Base-by-base conservation (phyloP, 2,329 filamentous ascomycete species). In the Scedosporium dehoogii region DNA sequence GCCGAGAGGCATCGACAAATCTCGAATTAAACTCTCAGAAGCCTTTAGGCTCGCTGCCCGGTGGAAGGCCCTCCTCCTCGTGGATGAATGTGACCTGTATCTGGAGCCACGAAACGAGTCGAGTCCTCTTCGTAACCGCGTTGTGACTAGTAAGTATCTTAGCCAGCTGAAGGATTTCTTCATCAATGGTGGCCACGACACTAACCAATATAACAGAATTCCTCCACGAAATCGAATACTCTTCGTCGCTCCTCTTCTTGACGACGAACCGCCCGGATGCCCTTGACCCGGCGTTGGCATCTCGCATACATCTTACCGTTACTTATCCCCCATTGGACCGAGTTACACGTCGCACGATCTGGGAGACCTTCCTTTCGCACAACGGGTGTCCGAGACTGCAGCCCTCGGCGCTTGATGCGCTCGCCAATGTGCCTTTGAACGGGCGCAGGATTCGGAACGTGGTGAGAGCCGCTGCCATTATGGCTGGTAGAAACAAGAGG, bases 1-100 rank as follows among this genome's bases (percentile, higher is more conserved):
- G 48, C 16, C 18, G 42, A 60, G 12, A 16, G 6, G 42, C 4
- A 60, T 41, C 18, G 12, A n/a, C 10, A 14, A 44, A 27, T n/a
- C 18, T n/a, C 23, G 12, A 2, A 38, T 44, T n/a, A 42, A 44
- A 16, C 57, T 63, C 51, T 25, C 9, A 6, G 53, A 56, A 9
- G 55, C 59, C 12, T 63, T 91, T 66, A 85, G 89, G 68, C 85
- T 91, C 57, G 86, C 86, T 1, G 83, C 88, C 1, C 64, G 23
- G 33, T 76, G 73, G 74, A 69, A 71, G 59, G 71, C 68, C 53
- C 69, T 75, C 3, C 59, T 75, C 6, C 69, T 75, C 1, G 66
- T 75, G 6, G 74, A 74, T 58, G 72, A 75, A 66, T 71, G 70
- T 16, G 73, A 75, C 53, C 69, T 73, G 6, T 75, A 75, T 65